Evolutionary conservation across 345 rosid species (phyloP).

Genomic region (Toxicodendron radicans): DNA sequence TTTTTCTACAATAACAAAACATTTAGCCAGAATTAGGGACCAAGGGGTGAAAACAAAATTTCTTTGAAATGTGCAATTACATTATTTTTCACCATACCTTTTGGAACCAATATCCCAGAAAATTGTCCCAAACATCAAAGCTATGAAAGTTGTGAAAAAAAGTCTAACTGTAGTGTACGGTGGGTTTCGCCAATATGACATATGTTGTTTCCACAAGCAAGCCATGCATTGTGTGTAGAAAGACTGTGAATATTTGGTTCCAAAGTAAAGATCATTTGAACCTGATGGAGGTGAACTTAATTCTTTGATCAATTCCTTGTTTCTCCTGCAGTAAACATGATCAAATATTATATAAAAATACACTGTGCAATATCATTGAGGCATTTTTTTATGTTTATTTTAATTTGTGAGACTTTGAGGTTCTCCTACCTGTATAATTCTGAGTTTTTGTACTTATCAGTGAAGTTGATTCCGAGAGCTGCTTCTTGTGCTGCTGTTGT

Average conservation of each 20-base stretch:
- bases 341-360: not conserved
- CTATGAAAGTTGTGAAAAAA: conserved; percentile 52
- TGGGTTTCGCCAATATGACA: conserved; percentile 62
- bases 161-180: conserved; percentile 55
- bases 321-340: conserved; percentile 43
- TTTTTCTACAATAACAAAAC: conserved; percentile 31
- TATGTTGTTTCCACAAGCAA: conserved; percentile 69
- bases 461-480: conserved; percentile 42
- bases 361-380: not conserved
- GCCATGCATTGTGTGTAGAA: conserved; percentile 50
- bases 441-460: conserved; percentile 47
- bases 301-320: conserved; percentile 53
- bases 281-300: conserved; percentile 42
- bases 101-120: conserved; percentile 64
- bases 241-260: conserved; percentile 45
- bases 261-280: conserved; percentile 50
- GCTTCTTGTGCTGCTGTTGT: conserved; percentile 52
- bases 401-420: not conserved
- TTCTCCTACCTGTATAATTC: conserved; percentile 45
- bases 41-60: not conserved
- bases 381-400: not conserved
- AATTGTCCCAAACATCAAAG: conserved; percentile 65
- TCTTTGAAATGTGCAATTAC: not conserved
- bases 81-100: conserved; percentile 34
- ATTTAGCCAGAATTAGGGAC: not conserved